Conservation (phyloP, 2,329 filamentous ascomycete genomes). For the Talaromyces piceae region DNA sequence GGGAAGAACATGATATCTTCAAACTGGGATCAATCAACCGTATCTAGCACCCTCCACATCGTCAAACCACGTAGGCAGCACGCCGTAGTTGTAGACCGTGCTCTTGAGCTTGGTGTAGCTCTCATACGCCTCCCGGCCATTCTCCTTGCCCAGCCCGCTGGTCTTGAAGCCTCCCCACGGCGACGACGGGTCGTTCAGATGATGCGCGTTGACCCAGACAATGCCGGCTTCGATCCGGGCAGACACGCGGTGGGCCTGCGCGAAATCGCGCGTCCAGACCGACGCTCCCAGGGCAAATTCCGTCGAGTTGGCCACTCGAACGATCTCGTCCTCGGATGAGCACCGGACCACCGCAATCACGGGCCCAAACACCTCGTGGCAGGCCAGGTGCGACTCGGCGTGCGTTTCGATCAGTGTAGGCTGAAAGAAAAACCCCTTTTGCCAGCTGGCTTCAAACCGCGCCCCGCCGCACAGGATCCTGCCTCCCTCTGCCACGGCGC, state of each 20-base stretch:
- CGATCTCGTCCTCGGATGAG: constrained; percentile 40
- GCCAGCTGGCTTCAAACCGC: constrained; percentile 45
- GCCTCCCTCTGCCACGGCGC: constrained; percentile 33
- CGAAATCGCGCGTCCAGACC: constrained; percentile 45
- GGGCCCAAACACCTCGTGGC: constrained; percentile 45
- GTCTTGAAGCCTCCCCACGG: constrained; percentile 62
- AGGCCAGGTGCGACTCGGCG: constrained; percentile 19
- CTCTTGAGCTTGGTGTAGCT: constrained; percentile 46
- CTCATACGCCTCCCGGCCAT: constrained; percentile 58
- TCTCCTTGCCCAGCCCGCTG: constrained; percentile 65
- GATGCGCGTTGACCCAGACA: constrained; percentile 49
- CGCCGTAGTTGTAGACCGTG: constrained; percentile 55
- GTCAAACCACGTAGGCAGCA: constrained; percentile 62
- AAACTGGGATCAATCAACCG: constrained; percentile 34
- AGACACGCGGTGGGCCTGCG: constrained; percentile 42
- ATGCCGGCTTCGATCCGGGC: constrained; percentile 44
- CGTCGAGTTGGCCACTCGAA: constrained; percentile 43
- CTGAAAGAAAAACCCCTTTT: constrained; percentile 44
- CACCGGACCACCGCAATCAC: constrained; percentile 45
- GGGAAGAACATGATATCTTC: not conserved
- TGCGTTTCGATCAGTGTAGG: constrained; percentile 39
- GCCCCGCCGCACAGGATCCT: constrained; percentile 42
- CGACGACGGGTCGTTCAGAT: constrained; percentile 64
- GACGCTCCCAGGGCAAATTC: constrained; percentile 46
- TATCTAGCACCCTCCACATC: constrained; percentile 50